A percentile compares a stretch with the other conserved stretches of the same genome.
phyloP scores from a whole-genome alignment of 306 rosid species.

The Cercis canadensis region DNA sequence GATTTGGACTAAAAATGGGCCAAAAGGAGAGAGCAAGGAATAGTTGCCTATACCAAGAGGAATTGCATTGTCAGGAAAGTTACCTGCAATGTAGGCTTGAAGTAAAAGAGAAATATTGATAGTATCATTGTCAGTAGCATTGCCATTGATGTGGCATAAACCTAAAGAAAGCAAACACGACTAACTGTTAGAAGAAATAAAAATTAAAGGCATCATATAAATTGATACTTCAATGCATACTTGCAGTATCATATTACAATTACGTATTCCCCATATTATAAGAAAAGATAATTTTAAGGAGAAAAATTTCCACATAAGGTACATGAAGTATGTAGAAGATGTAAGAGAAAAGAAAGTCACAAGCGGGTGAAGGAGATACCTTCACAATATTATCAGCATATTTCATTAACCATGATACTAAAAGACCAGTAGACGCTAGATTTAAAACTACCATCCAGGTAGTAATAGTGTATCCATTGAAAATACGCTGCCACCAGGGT shows the following conservation, averaged over 20 bases:
- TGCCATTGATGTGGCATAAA: constrained; percentile 96
- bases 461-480: constrained; percentile 79
- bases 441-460: constrained; percentile 94
- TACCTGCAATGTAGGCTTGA: constrained; percentile 92
- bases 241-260: constrained; percentile 16
- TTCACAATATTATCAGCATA: constrained; percentile 97
- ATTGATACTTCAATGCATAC: constrained; percentile 24
- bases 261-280: neutral
- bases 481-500: constrained; percentile 94
- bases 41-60: constrained; percentile 17
- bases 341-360: constrained; percentile 23
- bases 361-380: constrained; percentile 53
- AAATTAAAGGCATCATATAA: constrained; percentile 7
- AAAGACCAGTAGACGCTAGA: constrained; percentile 94
- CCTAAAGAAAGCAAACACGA: constrained; percentile 44
- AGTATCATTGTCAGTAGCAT: constrained; percentile 87
- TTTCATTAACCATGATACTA: constrained; percentile 97
- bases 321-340: constrained; percentile 18
- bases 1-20: constrained; percentile 4
- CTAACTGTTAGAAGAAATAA: constrained; percentile 26
- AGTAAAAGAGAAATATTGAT: constrained; percentile 77
- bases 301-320: constrained; percentile 18
- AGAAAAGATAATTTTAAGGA: constrained; percentile 20
- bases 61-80: constrained; percentile 22
- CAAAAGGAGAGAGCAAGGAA: constrained; percentile 1